Evolutionary conservation across 106 monocot species (phyloP).

Genomic region (Dioscorea zingiberensis): DNA sequence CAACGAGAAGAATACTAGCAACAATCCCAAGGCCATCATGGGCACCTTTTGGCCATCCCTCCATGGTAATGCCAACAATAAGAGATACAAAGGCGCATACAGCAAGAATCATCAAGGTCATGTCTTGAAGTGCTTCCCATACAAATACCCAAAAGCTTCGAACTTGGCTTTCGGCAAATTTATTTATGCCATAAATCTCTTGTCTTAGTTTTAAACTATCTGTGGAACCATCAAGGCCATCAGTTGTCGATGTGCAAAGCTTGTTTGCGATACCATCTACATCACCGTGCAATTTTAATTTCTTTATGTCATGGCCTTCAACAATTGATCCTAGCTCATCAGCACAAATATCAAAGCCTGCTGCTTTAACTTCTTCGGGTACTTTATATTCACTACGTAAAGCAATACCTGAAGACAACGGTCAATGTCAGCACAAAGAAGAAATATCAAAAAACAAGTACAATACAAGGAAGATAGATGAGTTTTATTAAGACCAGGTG

Average conservation of each 20-base stretch:
- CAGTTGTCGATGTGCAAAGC: constrained; percentile 38
- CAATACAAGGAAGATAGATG: no score
- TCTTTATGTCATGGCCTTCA: constrained; percentile 61
- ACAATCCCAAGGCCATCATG: constrained; percentile 84
- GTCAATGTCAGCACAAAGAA: neutral
- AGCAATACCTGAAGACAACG: constrained; percentile 24
- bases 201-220: constrained; percentile 26
- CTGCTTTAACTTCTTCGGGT: constrained; percentile 45
- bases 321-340: constrained; percentile 62
- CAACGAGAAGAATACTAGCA: constrained; percentile 65
- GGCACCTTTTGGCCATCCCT: constrained; percentile 76
- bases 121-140: constrained; percentile 77
- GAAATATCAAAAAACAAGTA: neutral
- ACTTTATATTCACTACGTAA: constrained; percentile 39
- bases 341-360: constrained; percentile 65
- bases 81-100: constrained; percentile 62
- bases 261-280: constrained; percentile 48
- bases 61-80: constrained; percentile 54
- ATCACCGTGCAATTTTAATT: constrained; percentile 44
- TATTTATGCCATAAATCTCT: constrained; percentile 51
- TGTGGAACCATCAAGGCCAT: constrained; percentile 25
- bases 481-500: no score
- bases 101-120: constrained; percentile 58
- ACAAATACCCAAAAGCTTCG: constrained; percentile 67
- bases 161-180: constrained; percentile 44